Conservation (phyloP, 331 rosid species). For the Quercus lobata region DNA sequence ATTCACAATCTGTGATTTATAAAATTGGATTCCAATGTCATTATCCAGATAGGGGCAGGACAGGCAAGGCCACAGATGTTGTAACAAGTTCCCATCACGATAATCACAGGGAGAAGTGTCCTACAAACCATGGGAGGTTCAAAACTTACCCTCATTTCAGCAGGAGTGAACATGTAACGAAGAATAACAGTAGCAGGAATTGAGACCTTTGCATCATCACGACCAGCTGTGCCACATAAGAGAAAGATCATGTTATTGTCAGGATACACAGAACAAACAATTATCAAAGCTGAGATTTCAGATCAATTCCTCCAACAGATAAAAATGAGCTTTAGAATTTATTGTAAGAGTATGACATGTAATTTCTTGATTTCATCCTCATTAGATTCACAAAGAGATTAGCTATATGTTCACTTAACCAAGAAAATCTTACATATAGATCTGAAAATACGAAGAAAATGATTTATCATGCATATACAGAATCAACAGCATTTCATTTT, state of each 20-base stretch:
- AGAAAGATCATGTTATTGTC: conserved; percentile 15
- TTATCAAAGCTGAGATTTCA: conserved; percentile 17
- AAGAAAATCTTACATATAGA: not conserved
- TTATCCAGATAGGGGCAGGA: not conserved
- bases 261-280: conserved; percentile 13
- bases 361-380: not conserved
- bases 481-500: not conserved
- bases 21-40: not conserved
- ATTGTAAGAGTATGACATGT: not conserved
- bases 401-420: not conserved
- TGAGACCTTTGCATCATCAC: conserved; percentile 74
- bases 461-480: not conserved
- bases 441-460: not conserved
- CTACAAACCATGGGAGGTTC: conserved; percentile 3
- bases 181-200: conserved; percentile 85
- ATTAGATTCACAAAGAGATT: not conserved
- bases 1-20: not conserved
- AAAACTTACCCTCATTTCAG: conserved; percentile 74
- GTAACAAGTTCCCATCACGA: conserved; percentile 15
- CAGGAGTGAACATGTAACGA: conserved; percentile 75
- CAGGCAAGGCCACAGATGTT: conserved; percentile 7
- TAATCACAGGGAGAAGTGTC: conserved; percentile 8
- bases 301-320: conserved; percentile 12
- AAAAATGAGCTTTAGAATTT: not conserved
- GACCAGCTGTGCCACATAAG: conserved; percentile 60